Percentiles rank a stretch among this genome's conserved stretches.
These are phyloP conservation scores for Candida oleophila DNA, from an alignment of 805 yeast species.

Conservation along the genomic window DNA sequence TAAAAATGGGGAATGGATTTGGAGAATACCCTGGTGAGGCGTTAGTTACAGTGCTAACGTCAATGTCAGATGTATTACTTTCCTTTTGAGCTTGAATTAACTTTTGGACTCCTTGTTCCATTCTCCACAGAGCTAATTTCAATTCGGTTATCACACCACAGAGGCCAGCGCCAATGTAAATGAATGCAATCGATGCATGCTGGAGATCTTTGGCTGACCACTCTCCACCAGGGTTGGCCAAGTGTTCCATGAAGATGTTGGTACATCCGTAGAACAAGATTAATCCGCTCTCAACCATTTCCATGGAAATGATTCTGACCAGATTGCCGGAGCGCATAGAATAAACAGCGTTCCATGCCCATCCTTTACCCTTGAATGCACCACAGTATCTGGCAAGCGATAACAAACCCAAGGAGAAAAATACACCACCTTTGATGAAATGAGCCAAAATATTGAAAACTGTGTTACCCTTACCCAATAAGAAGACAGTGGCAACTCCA, in stretches of 20 bases:
- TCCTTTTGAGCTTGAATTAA: constrained; percentile 7
- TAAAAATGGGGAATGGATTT: constrained; percentile 91
- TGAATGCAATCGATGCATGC: constrained; percentile 87
- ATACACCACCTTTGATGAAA: constrained; percentile 94
- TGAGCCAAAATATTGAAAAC: constrained; percentile 89
- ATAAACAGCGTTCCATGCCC: constrained; percentile 66
- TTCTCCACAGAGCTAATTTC: constrained; percentile 63
- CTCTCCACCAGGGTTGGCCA: constrained; percentile 62
- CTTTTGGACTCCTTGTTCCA: constrained; percentile 31
- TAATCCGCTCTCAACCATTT: constrained; percentile 73
- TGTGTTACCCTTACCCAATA: constrained; percentile 63
- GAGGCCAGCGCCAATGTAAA: constrained; percentile 88
- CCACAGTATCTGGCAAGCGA: constrained; percentile 90
- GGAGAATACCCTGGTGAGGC: constrained; percentile 78
- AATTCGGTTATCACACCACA: constrained; percentile 84
- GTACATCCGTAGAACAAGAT: constrained; percentile 88
- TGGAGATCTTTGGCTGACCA: constrained; percentile 92
- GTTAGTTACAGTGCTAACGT: constrained; percentile 16
- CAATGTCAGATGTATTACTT: constrained; percentile 11
- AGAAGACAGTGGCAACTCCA: constrained; percentile 63
- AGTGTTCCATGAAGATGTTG: constrained; percentile 86
- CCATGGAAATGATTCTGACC: constrained; percentile 62
- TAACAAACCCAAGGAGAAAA: constrained; percentile 69
- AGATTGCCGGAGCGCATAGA: not conserved
- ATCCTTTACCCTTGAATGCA: constrained; percentile 68